Base-by-base conservation (phyloP, 306 rosid genomes). In the Purshia tridentata region DNA sequence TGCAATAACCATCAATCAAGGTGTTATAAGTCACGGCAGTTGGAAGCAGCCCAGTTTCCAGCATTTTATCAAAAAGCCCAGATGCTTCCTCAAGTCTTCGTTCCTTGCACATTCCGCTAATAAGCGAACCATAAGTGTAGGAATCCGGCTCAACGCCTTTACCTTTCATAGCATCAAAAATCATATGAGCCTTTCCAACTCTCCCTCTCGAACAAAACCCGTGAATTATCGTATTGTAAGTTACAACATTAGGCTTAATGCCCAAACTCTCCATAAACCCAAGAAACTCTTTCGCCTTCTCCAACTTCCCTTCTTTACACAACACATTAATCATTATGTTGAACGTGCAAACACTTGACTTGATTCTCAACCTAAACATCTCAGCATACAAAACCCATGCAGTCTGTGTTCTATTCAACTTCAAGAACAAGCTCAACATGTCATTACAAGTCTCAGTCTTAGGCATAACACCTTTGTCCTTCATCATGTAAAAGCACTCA, bases 351-450 rank as follows among this genome's bases (percentile, higher is more conserved):
- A 83, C 78, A 19, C 82, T 86, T 0, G 97, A 93, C 72, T 73
- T 86, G 10, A 93, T 82, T 29, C 79, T 78, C 88, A 89, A 65
- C 85, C 88, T 86, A 81, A 89, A 89, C 98, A 93, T 91, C 76
- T 93, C 96, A 1, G 93, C 91, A 76, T 91, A 93, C 52, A 93
- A 49, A 85, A 70, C 88, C 98, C 97, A 93, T 7, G 87, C 90
- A 63, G 46, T 74, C 57, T 85, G 86, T 0, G 81, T 84, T 77
- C 78, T 72, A 45, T 86, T 85, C 76, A 85, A 50, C 72, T 78
- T 93, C 82, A 84, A 57, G 18, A 86, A 76, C 81, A 89, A 54
- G 53, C 82, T 88, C 76, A 93, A 76, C 86, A 84, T 72, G n/a
- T 51, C 80, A 74, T 93, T 91, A 59, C 91, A 93, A 35, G 92